Percentiles rank a stretch among this genome's conserved stretches.
These are phyloP conservation scores for Paratinospora sagittata DNA, from an alignment of 164 flowering plant species.

Conservation along the genomic window DNA sequence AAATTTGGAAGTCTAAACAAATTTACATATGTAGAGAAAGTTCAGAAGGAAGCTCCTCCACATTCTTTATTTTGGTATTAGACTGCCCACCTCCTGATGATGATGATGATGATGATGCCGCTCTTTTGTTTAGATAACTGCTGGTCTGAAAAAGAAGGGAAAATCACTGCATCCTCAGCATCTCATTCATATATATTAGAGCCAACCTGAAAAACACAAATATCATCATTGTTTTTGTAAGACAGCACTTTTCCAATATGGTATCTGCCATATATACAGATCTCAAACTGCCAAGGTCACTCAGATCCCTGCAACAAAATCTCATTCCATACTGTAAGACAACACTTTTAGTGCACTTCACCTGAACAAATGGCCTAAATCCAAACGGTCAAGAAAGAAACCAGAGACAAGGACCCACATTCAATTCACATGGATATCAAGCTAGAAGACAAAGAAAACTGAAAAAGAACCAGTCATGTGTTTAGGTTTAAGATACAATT, in stretches of 20 bases:
- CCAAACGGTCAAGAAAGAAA: no score
- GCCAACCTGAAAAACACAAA: neutral
- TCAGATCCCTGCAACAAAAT: no score
- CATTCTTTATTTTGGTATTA: conserved; percentile 1
- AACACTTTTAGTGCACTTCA: no score
- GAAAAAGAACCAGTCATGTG: no score
- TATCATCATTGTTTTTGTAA: neutral
- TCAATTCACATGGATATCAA: no score
- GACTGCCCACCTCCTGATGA: neutral
- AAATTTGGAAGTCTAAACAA: conserved; percentile 16
- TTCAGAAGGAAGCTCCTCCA: conserved; percentile 1
- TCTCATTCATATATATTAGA: neutral
- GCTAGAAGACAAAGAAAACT: no score
- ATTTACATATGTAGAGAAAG: conserved; percentile 16
- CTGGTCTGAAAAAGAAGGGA: neutral
- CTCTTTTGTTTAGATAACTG: neutral
- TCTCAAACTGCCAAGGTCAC: no score
- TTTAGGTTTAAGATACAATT: no score
- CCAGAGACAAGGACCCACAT: no score
- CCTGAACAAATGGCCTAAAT: no score
- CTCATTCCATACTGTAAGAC: no score
- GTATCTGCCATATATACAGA: no score
- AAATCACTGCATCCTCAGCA: conserved; percentile 1
- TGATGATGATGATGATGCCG: neutral
- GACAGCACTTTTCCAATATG: neutral